Conservation (phyloP, 495 filamentous ascomycete genomes). For the Hypoxylon subgilvum region DNA sequence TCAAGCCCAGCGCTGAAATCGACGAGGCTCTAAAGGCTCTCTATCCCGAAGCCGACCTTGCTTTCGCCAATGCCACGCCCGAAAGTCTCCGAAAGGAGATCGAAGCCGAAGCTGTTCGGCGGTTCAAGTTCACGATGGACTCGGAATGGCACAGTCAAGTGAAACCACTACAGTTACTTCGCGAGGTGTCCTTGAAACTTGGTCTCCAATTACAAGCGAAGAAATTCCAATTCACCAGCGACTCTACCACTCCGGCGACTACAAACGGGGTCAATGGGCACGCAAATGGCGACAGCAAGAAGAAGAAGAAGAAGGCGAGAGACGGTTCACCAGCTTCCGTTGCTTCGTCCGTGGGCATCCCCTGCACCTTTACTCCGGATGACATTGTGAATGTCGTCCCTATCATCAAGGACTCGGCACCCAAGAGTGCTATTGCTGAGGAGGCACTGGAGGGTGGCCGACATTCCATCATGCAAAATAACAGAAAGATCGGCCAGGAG, state of each 20-base stretch:
- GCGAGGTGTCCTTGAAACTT: slow-evolving; percentile 87
- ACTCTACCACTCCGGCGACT: slow-evolving; percentile 24
- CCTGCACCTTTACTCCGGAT: slow-evolving; percentile 76
- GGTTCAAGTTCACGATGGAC: slow-evolving; percentile 78
- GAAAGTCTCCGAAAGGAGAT: slow-evolving; percentile 72
- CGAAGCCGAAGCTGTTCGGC: slow-evolving; percentile 68
- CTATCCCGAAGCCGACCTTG: slow-evolving; percentile 82
- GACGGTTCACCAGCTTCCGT: slow-evolving; percentile 60
- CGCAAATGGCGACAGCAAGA: slow-evolving; percentile 56
- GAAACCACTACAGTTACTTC: slow-evolving; percentile 81
- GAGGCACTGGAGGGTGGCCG: slow-evolving; percentile 95
- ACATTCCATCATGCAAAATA: slow-evolving; percentile 90
- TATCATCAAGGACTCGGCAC: slow-evolving; percentile 89
- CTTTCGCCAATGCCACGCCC: slow-evolving; percentile 78
- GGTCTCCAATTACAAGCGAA: slow-evolving; percentile 87
- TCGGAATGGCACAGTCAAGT: slow-evolving; percentile 68
- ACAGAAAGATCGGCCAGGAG: slow-evolving; percentile 95
- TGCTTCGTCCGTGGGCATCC: slow-evolving; percentile 51
- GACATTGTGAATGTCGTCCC: slow-evolving; percentile 92
- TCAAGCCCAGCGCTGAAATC: slow-evolving; percentile 73
- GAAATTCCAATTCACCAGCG: slow-evolving; percentile 71
- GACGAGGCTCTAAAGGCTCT: slow-evolving; percentile 74
- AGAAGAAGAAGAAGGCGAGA: slow-evolving; percentile 78
- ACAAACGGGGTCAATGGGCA: slow-evolving; percentile 46
- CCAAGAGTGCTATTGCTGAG: slow-evolving; percentile 86